A percentile compares a stretch with the other conserved stretches of the same genome.
Conservation (phyloP, 1,139 yeast genomes). For the Nakaseomyces uthaithaninus region DNA sequence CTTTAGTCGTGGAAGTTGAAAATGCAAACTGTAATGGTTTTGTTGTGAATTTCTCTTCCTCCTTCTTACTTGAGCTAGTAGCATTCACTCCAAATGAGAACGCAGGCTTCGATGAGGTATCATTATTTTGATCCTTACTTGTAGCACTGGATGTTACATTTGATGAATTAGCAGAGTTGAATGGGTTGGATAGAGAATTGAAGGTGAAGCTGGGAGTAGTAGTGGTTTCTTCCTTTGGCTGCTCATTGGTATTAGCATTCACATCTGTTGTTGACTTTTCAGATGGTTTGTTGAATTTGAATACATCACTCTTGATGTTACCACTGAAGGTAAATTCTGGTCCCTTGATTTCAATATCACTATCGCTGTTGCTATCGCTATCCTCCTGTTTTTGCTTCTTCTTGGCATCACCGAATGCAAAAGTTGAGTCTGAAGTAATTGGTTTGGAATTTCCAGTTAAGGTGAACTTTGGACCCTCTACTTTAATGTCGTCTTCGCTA, state of each 20-base stretch:
- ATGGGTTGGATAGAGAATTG: slow-evolving; percentile 10
- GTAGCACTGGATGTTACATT: slow-evolving; percentile 8
- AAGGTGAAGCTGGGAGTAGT: slow-evolving; percentile 19
- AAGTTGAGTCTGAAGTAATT: slow-evolving; percentile 49
- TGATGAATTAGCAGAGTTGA: neutral
- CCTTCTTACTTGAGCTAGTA: slow-evolving; percentile 1
- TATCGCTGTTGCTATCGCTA: slow-evolving; percentile 46
- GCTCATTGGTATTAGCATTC: slow-evolving; percentile 11
- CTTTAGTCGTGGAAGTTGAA: slow-evolving; percentile 7
- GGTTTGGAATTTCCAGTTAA: slow-evolving; percentile 40
- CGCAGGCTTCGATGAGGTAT: slow-evolving; percentile 20
- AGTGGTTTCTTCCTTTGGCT: slow-evolving; percentile 9
- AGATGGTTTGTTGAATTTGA: slow-evolving; percentile 34
- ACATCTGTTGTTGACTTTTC: slow-evolving; percentile 13
- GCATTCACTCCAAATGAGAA: slow-evolving; percentile 25
- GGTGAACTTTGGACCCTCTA: slow-evolving; percentile 61
- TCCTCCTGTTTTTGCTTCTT: slow-evolving; percentile 37
- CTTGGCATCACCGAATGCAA: slow-evolving; percentile 47
- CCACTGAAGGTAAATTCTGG: slow-evolving; percentile 53
- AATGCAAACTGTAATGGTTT: slow-evolving; percentile 13
- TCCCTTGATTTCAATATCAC: slow-evolving; percentile 51
- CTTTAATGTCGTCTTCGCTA: slow-evolving; percentile 38
- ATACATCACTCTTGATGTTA: slow-evolving; percentile 41
- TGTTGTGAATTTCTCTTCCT: slow-evolving; percentile 2
- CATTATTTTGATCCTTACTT: slow-evolving; percentile 13